Base-by-base conservation (phyloP, 192 early-diverging fungal genomes). In the Gonapodya sp. region DNA sequence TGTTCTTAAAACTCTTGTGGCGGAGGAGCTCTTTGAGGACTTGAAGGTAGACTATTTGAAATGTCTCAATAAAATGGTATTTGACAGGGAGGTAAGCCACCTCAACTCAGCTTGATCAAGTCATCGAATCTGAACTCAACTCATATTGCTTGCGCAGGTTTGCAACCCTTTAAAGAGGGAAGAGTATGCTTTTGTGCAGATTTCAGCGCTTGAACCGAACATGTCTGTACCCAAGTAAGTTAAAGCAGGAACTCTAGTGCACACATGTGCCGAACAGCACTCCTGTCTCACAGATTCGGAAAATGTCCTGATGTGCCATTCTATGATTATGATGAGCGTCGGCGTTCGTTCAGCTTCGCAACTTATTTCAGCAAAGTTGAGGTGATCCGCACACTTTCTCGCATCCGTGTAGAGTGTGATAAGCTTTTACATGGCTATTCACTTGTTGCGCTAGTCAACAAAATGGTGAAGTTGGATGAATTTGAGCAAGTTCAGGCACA, bases 401-500 rank as follows among this genome's bases (percentile, higher is more conserved):
- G 87, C 73, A 79, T 91, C 0, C 81, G 89, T 30, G 81, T 88
- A 33, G 89, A 89, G 79, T 89, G 88, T 81, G 86, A 91, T 78
- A 87, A 86, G 35, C 79, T 91, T 18, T 33, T 78, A 16, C 33
- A 37, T 16, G 30, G 18, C 35, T n/a, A 31, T 24, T 31, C 73
- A 0, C 33, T 36, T 34, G 36, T 73, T 16, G 31, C 74, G 34
- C 82, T 86, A 74, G 83, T 91, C 36, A 86, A 84, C 31, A 91
- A 91, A 80, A 88, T 84, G n/a, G 86, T 91, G 16, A 81, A 83
- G 72, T 35, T 91, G 18, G 89, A 91, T 36, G 90, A 91, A 81
- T 91, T 91, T 83, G 90, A 91, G 82, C 85, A 87, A 80, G 77
- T 87, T 36, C 90, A 91, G 81, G 83, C 79, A 0, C 88, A 91